These are phyloP conservation scores for Stenogyne calaminthoides DNA, from an alignment of 305 asterid species.

Conservation along the genomic window DNA sequence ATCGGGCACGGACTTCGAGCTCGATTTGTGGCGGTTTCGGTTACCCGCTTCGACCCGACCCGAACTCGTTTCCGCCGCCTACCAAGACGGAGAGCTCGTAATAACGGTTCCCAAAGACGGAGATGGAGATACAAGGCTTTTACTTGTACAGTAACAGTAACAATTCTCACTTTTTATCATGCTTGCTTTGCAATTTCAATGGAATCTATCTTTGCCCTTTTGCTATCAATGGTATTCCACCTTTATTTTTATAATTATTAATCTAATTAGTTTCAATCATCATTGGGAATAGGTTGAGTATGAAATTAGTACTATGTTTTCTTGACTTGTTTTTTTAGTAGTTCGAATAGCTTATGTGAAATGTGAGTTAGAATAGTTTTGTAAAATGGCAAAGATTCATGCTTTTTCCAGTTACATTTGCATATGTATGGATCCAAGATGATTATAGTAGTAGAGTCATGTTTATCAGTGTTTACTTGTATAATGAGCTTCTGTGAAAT, in stretches of 20 bases:
- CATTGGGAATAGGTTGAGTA: no score
- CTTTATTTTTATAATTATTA: not conserved
- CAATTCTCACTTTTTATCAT: conserved; percentile 12
- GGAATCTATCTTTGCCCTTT: conserved; percentile 11
- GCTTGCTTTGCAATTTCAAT: conserved; percentile 23
- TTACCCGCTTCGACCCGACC: conserved; percentile 68
- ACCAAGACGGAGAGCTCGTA: conserved; percentile 70
- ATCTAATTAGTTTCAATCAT: not conserved
- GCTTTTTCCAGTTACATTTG: no score
- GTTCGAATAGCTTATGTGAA: not conserved
- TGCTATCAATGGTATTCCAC: not conserved
- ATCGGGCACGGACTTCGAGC: conserved; percentile 59
- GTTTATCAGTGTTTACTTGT: not conserved
- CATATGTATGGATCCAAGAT: no score
- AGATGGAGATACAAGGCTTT: conserved; percentile 35
- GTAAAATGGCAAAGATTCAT: not conserved
- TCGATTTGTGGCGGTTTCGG: conserved; percentile 87
- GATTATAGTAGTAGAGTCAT: not conserved
- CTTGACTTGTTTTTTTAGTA: no score
- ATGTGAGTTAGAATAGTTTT: not conserved
- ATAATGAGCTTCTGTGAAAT: not conserved
- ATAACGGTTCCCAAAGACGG: conserved; percentile 74
- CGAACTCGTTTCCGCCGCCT: conserved; percentile 66
- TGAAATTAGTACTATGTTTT: no score
- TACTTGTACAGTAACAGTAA: conserved; percentile 38